Percentiles rank a stretch among this genome's conserved stretches.
These are phyloP conservation scores for Alternaria infectoria DNA, from an alignment of 2,329 filamentous ascomycete genomes.

Conservation along the genomic window DNA sequence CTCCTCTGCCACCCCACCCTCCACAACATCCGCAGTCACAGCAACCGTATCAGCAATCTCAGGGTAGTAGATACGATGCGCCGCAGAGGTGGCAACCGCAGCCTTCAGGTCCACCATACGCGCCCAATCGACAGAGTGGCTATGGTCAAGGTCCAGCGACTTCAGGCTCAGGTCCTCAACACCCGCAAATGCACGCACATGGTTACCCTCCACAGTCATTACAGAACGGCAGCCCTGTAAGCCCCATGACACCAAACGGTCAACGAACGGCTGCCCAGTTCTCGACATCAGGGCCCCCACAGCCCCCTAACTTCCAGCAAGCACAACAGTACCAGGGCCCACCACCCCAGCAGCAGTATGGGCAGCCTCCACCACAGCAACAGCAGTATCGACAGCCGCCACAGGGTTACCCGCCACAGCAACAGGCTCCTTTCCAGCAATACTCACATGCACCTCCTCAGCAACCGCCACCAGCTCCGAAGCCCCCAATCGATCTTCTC, in stretches of 20 bases:
- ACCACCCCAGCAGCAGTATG: slow-evolving; percentile 19
- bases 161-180: slow-evolving; percentile 32
- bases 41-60: slow-evolving; percentile 26
- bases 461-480: slow-evolving; percentile 26
- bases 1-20: slow-evolving; percentile 43
- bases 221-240: slow-evolving; percentile 45
- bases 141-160: slow-evolving; percentile 36
- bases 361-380: slow-evolving; percentile 8
- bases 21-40: slow-evolving; percentile 31
- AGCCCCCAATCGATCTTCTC: slow-evolving; percentile 59
- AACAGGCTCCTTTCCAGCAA: slow-evolving; percentile 23
- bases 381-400: slow-evolving; percentile 20
- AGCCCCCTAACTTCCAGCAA: slow-evolving; percentile 20
- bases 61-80: slow-evolving; percentile 25
- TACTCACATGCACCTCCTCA: slow-evolving; percentile 37
- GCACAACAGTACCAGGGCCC: slow-evolving; percentile 25
- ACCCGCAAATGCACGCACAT: slow-evolving; percentile 38
- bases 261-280: slow-evolving; percentile 30
- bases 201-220: slow-evolving; percentile 27
- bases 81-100: slow-evolving; percentile 28
- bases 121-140: slow-evolving; percentile 27
- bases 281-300: slow-evolving; percentile 25
- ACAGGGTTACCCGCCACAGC: slow-evolving; percentile 21
- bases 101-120: slow-evolving; percentile 17
- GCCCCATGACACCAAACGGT: slow-evolving; percentile 43